Evolutionary conservation across 208 protist species (phyloP), one percentile per base, ranked within the genome.

Genomic region (Polymyxa betae): DNA sequence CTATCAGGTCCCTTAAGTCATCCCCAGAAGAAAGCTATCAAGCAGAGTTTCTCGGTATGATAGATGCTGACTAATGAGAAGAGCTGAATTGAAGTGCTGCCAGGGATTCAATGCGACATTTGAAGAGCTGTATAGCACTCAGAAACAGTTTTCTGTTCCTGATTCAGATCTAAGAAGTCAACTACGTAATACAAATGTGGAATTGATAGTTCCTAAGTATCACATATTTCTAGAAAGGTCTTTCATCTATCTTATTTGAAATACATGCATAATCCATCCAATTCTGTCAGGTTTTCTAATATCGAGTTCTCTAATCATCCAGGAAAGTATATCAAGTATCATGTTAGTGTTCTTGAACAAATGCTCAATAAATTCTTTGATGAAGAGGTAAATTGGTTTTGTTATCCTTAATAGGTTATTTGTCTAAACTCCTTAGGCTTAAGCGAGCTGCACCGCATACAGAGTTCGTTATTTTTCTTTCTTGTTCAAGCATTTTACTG

Each of bases 341-440:
- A 66, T 66, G 54, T 32, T 29, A 66, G 29, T 29, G 54, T 66
- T 66, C 54, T 66, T 29, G 54, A 66, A 29, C 54, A 66, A 29
- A 66, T 66, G 54, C 54, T 66, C 29, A 66, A 66, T 29, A 66
- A 66, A 29, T 66, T 66, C 54, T 66, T 66, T 66, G 54, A 66
- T 66, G 54, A 66, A 66, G 54, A 66, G 54, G 54, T 66, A 66
- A 66, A 29, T 29, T 29, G 20, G 54, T 16, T 66, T 29, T 16
- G 29, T 29, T 66, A 66, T 66, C n/a, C n/a, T n/a, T n/a, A n/a
- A n/a, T n/a, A n/a, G n/a, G n/a, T n/a, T n/a, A n/a, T n/a, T n/a
- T n/a, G n/a, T n/a, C n/a, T n/a, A n/a, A n/a, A n/a, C n/a, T n/a
- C n/a, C n/a, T n/a, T n/a, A n/a, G n/a, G n/a, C n/a, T n/a, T n/a